phyloP scores from a whole-genome alignment of 164 flowering plant species.

The Sedum album region DNA sequence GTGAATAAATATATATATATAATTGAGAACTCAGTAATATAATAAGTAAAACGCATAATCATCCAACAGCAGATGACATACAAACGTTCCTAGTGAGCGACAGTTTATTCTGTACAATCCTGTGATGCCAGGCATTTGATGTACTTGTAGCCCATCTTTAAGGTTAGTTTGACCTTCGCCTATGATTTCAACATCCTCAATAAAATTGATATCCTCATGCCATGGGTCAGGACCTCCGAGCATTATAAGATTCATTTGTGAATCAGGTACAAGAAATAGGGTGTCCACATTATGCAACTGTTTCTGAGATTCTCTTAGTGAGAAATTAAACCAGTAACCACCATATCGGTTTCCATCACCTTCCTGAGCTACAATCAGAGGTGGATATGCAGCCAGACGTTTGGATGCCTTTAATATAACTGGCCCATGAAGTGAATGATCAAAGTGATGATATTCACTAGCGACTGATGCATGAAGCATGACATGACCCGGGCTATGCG shows the following conservation, averaged over 20 bases:
- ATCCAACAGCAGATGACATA: constrained; percentile 21
- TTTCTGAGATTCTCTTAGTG: constrained; percentile 24
- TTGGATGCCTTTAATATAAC: constrained; percentile 48
- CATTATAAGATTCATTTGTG: constrained; percentile 56
- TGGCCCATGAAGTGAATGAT: constrained; percentile 31
- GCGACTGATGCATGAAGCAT: constrained; percentile 59
- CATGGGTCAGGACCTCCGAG: constrained; percentile 84
- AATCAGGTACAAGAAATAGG: constrained; percentile 70
- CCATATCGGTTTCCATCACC: constrained; percentile 83
- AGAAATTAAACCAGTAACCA: constrained; percentile 66
- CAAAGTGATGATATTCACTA: constrained; percentile 37
- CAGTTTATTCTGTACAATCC: constrained; percentile 46
- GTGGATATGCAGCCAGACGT: constrained; percentile 54
- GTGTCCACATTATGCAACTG: constrained; percentile 31
- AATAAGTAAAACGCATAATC: background rate
- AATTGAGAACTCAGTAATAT: background rate
- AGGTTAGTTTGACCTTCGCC: constrained; percentile 22
- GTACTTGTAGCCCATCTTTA: constrained; percentile 33
- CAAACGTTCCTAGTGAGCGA: constrained; percentile 48
- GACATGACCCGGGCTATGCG: constrained; percentile 55
- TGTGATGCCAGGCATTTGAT: constrained; percentile 21
- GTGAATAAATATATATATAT: constrained; percentile 1
- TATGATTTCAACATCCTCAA: constrained; percentile 44
- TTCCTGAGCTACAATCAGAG: constrained; percentile 53
- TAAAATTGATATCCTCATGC: constrained; percentile 48